A percentile compares a stretch with the other conserved stretches of the same genome.
These are phyloP conservation scores for Populus trichocarpa DNA, from an alignment of 441 rosid genomes.

Conservation along the genomic window DNA sequence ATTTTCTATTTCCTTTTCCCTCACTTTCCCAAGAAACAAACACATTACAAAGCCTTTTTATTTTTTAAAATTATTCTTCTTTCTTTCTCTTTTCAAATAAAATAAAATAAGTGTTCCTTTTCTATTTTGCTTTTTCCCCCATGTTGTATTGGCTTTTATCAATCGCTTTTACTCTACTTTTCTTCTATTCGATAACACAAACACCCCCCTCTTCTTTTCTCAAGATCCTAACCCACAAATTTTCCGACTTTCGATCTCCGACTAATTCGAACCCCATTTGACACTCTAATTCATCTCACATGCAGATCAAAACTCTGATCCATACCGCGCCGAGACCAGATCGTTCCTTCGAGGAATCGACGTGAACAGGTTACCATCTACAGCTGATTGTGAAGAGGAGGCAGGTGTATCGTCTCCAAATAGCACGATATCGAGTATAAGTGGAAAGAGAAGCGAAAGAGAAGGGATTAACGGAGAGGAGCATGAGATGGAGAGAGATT, in stretches of 20 bases:
- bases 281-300: constrained; percentile 6
- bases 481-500: constrained; percentile 52
- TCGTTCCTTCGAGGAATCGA: constrained; percentile 71
- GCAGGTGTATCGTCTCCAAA: constrained; percentile 86
- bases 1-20: neutral
- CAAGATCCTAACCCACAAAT: neutral
- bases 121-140: neutral
- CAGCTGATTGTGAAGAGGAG: constrained; percentile 69
- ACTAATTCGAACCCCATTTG: neutral
- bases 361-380: constrained; percentile 70
- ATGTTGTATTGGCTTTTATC: neutral
- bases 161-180: constrained; percentile 15
- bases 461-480: constrained; percentile 59
- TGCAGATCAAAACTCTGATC: constrained; percentile 67
- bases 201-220: neutral
- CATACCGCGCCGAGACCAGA: constrained; percentile 47
- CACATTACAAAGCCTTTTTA: neutral
- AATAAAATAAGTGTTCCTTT: neutral
- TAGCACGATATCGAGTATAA: constrained; percentile 76
- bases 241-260: neutral
- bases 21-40: constrained; percentile 17
- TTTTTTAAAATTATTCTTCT: neutral
- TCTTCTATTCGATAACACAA: neutral
- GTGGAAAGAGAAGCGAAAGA: constrained; percentile 84
- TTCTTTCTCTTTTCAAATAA: constrained; percentile 3